Base-by-base conservation (phyloP, 1,284 basidiomycete species). In the Laetiporus sulphureus region DNA sequence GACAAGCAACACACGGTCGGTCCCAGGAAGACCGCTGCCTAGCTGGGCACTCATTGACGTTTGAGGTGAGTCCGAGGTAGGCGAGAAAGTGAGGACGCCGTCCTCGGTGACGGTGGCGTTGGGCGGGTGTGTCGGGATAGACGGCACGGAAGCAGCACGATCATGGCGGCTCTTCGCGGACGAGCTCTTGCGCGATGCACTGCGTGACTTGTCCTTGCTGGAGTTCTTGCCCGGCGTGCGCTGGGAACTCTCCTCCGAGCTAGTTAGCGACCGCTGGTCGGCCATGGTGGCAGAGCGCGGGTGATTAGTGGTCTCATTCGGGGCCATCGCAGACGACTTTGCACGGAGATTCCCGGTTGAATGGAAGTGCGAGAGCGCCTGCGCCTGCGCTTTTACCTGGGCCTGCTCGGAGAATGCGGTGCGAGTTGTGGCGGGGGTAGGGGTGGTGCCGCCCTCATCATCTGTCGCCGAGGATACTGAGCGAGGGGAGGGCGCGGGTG, bases 271-370 rank as follows among this genome's bases (percentile, higher is more conserved):
- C 43, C 38, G 21, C n/a, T 22, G 15, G 40, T 46, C 47, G 5
- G 43, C 45, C 18, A 51, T 38, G n/a, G 54, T 56, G 20, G 47
- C 50, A n/a, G 51, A 47, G 40, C 51, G 54, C 20, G 50, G 48
- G 40, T 32, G 55, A 38, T 36, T 49, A 45, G 31, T 41, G 34
- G 30, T 38, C 43, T 22, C 23, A 38, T 24, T 36, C 27, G 19
- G 29, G 35, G 34, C 47, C 34, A 38, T 25, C 35, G 39, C 49
- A 30, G 48, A 38, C 12, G 62, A 51, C 21, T 60, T 57, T 27
- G 57, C 57, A 35, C 54, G 64, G 35, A 71, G 58, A 50, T 68
- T 67, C 5, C 64, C 64, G 1, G 63, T 60, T 7, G 67, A 72
- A 11, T 60, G 63, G 0, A 66, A 59, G 4, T 60, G 62, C 1